Evolutionary conservation across 805 yeast genomes (phyloP), one percentile per base, ranked within the genome.

Genomic region (Candida tallmaniae): DNA sequence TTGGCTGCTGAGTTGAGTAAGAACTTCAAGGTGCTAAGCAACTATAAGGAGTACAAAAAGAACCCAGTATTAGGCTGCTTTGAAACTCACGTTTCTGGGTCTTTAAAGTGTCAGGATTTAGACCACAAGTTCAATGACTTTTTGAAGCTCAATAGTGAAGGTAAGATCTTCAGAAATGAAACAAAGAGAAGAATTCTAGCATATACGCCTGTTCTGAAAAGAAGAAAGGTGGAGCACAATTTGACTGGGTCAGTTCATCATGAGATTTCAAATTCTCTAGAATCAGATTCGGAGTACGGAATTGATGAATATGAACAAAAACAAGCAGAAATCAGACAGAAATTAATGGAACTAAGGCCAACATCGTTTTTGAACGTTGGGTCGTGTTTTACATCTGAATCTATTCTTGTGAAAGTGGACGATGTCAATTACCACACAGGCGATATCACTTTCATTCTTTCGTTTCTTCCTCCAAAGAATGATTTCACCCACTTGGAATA

Each of bases 281-380:
- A 27, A n/a, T n/a, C n/a, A n/a, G n/a, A n/a, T n/a, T n/a, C n/a
- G n/a, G n/a, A n/a, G n/a, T n/a, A n/a, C n/a, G n/a, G n/a, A n/a
- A n/a, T n/a, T n/a, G n/a, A n/a, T n/a, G n/a, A n/a, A n/a, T n/a
- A n/a, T n/a, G n/a, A n/a, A n/a, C n/a, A n/a, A n/a, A n/a, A n/a
- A n/a, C n/a, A n/a, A n/a, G n/a, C n/a, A n/a, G n/a, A n/a, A n/a
- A n/a, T 23, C 8, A 24, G 23, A 4, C 16, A 31, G 16, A 14
- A 15, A 6, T 18, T 24, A 16, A 23, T 22, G 6, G 27, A 50
- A 30, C 41, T 49, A 1, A 44, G 47, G 12, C 45, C 36, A 16
- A 44, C 45, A 26, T 51, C 60, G 2, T 48, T 35, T 28, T 43
- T 60, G 26, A 42, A 45, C 17, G 35, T 45, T 2, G 65, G 65